Evolutionary conservation across 2,329 filamentous ascomycete genomes (phyloP), one percentile per base, ranked within the genome.

Genomic region (Claviceps arundinis): DNA sequence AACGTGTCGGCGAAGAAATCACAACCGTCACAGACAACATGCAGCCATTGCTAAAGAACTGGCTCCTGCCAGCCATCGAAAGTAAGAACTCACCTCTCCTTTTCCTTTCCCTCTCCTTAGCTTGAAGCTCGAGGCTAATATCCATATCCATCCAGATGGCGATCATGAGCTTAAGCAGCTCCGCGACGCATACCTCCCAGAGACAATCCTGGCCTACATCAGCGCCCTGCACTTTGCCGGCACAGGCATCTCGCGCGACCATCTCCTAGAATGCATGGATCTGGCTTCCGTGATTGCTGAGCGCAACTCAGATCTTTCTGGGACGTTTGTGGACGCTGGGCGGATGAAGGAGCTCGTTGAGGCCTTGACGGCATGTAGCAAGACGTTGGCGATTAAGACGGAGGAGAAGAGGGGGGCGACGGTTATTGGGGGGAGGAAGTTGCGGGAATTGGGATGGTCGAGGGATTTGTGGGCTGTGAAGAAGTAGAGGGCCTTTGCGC

Each of bases 251-350:
- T 84, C 82, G 46, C 82, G 89, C 44, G 87, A 91, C 54, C 79
- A 85, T 57, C 74, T 95, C 17, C 76, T 93, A 26, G 83, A 91
- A 62, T 87, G 84, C 60, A 91, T 98, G 86, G 87, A 95, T 54
- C 73, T 98, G 16, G 84, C 89, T 1, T 81, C 83, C 1, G 65
- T 82, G 2, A 77, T 95, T 49, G 88, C 91, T 2, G 81, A 85
- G 52, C 80, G 82, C 57, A 78, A 76, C 55, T 82, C 82, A 24
- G 82, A 84, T 58, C 68, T 91, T 42, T 80, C 84, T 1, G 68
- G 73, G 24, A 76, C 79, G 45, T 86, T 93, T 58, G 67, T 82
- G 51, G 73, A 76, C 51, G 76, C 80, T 2, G 76, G 76, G 37
- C 78, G 85, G 47, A 85, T 91, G 80, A 78, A 79, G 60, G 87